Conservation (phyloP, 805 yeast genomes). For the Candida ulmi region DNA sequence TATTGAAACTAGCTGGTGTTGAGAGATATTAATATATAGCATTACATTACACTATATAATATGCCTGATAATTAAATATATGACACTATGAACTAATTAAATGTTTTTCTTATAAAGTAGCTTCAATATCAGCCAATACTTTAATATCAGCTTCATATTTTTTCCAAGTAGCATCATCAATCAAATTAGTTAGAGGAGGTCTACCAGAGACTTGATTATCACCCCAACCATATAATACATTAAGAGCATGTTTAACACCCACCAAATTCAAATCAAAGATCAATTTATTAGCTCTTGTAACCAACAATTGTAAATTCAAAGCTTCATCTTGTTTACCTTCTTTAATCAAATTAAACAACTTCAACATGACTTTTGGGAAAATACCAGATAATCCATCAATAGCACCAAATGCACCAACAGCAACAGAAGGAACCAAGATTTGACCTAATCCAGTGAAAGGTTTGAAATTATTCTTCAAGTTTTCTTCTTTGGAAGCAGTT, state of each 20-base stretch:
- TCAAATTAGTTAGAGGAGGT: constrained; percentile 24
- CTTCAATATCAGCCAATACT: constrained; percentile 13
- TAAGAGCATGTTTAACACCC: constrained; percentile 26
- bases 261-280: constrained; percentile 26
- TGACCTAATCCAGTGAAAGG: constrained; percentile 50
- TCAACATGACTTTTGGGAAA: constrained; percentile 42
- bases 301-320: constrained; percentile 34
- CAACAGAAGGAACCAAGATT: constrained; percentile 39
- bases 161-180: constrained; percentile 6
- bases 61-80: no score
- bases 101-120: constrained; percentile 8
- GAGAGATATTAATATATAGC: no score
- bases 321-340: constrained; percentile 36
- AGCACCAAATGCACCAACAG: constrained; percentile 41
- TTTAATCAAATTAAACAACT: constrained; percentile 28
- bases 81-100: no score
- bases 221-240: constrained; percentile 22
- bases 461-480: constrained; percentile 31
- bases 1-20: no score
- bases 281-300: constrained; percentile 33
- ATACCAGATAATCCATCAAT: constrained; percentile 49
- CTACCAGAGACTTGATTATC: constrained; percentile 22
- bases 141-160: constrained; percentile 15
- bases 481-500: constrained; percentile 30
- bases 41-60: no score